Percentiles rank a stretch among this genome's conserved stretches.
Evolutionary conservation across 192 early-diverging fungal genomes (phyloP).

Genomic region (Mortierella alpina): DNA sequence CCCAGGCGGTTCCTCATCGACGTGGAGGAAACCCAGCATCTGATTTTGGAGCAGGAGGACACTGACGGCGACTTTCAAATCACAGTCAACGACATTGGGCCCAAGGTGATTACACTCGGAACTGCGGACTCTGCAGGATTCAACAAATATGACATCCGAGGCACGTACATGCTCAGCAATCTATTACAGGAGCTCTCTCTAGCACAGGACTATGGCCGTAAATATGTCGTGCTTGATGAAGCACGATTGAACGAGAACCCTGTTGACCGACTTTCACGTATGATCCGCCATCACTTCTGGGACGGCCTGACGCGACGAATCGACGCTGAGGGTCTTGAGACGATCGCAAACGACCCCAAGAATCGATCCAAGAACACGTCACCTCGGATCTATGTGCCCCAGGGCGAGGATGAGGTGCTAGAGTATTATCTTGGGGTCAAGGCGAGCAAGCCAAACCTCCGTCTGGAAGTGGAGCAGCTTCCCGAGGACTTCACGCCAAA

Average conservation of each 20-base stretch:
- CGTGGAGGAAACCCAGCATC: constrained; percentile 81
- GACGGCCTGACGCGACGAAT: constrained; percentile 93
- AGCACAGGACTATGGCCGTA: constrained; percentile 88
- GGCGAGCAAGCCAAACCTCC: constrained; percentile 70
- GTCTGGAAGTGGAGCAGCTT: constrained; percentile 82
- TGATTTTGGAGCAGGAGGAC: constrained; percentile 92
- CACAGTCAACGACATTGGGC: constrained; percentile 91
- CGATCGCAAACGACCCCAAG: constrained; percentile 93
- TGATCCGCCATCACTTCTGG: constrained; percentile 96
- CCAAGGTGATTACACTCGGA: constrained; percentile 87
- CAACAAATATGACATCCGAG: constrained; percentile 90
- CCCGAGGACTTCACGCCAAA: constrained; percentile 88
- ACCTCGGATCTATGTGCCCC: constrained; percentile 95
- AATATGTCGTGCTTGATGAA: constrained; percentile 90
- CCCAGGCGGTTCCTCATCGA: constrained; percentile 87
- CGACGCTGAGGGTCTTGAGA: constrained; percentile 88
- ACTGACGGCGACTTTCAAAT: constrained; percentile 96
- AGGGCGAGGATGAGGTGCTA: constrained; percentile 76
- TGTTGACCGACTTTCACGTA: constrained; percentile 85
- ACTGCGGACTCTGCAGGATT: constrained; percentile 89
- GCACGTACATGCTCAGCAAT: constrained; percentile 95
- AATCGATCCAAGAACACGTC: constrained; percentile 78
- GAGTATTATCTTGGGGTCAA: constrained; percentile 86
- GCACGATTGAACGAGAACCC: constrained; percentile 94
- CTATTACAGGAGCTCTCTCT: constrained; percentile 95